A percentile compares a stretch with the other conserved stretches of the same genome.
Conservation (phyloP, 345 rosid genomes). For the Erodium maritimum region DNA sequence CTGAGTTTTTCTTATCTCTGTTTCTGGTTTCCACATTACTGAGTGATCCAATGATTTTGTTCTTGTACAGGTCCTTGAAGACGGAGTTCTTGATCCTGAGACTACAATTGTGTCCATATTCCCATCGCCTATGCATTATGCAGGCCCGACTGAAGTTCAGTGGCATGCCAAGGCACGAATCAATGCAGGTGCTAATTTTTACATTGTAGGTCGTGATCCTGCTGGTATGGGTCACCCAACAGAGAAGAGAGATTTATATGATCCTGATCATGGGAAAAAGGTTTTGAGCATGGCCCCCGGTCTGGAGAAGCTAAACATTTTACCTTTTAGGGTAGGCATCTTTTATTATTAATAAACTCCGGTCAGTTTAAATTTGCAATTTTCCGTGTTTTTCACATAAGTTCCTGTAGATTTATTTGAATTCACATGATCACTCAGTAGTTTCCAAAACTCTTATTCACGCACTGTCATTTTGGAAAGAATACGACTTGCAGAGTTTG, state of each 20-base stretch:
- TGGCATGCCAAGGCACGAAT: conserved; percentile 99
- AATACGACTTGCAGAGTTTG: too few species aligned
- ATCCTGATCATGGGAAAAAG: conserved; percentile 94
- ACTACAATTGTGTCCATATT: conserved; percentile 91
- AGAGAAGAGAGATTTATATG: conserved; percentile 89
- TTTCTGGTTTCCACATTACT: too few species aligned
- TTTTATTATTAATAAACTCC: neutral
- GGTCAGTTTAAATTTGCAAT: neutral
- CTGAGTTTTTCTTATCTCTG: neutral
- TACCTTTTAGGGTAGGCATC: conserved; percentile 75
- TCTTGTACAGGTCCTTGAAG: conserved; percentile 61
- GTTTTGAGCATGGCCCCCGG: conserved; percentile 98
- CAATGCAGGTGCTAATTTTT: conserved; percentile 95
- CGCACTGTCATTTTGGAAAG: too few species aligned
- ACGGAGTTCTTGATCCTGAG: conserved; percentile 79
- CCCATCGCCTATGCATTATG: conserved; percentile 97
- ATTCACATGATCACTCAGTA: too few species aligned
- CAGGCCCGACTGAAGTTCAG: conserved; percentile 98
- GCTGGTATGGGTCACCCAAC: conserved; percentile 97
- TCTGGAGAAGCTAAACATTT: conserved; percentile 80
- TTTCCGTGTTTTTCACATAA: neutral
- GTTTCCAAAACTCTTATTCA: too few species aligned
- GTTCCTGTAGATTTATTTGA: neutral
- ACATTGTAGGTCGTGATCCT: conserved; percentile 97
- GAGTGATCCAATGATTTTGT: conserved; percentile 4